Evolutionary conservation across 495 filamentous ascomycete genomes (phyloP).

Genomic region (Saxophila tyrrhenica): DNA sequence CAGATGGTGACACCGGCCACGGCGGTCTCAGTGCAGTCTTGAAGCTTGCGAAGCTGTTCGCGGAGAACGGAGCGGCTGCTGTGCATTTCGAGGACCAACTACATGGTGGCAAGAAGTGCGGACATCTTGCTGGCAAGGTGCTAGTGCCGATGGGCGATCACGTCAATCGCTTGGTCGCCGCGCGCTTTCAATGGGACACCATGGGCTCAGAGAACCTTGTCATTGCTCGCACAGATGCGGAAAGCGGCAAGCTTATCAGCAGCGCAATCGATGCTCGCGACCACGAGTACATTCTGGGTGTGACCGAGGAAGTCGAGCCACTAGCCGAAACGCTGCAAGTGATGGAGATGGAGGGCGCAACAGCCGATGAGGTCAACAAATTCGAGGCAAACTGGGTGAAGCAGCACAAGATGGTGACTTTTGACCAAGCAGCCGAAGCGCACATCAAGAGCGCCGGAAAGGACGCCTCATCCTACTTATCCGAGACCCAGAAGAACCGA

Average conservation of each 20-base stretch:
- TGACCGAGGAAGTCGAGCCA: conserved; percentile 59
- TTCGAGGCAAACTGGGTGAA: conserved; percentile 89
- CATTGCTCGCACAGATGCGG: conserved; percentile 89
- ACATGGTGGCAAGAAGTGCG: conserved; percentile 97
- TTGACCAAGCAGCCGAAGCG: conserved; percentile 76
- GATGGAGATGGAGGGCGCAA: conserved; percentile 73
- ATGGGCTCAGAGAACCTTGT: conserved; percentile 93
- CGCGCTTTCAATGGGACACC: conserved; percentile 94
- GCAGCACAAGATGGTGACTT: conserved; percentile 72
- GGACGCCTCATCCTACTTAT: conserved; percentile 41
- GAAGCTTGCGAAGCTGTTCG: conserved; percentile 95
- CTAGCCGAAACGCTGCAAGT: conserved; percentile 80
- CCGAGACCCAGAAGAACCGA: conserved; percentile 45
- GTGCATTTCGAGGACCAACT: conserved; percentile 98
- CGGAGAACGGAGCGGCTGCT: conserved; percentile 92
- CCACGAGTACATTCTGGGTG: conserved; percentile 90
- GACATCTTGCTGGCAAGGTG: conserved; percentile 93
- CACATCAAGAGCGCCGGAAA: conserved; percentile 52
- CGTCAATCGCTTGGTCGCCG: conserved; percentile 84
- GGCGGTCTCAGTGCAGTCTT: conserved; percentile 85
- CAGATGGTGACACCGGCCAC: conserved; percentile 89
- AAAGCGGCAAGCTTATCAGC: conserved; percentile 80
- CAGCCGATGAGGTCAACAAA: conserved; percentile 65
- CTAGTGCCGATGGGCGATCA: conserved; percentile 89
- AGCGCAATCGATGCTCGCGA: conserved; percentile 87